These are phyloP conservation scores for Coprinopsis sp. DNA, from an alignment of 768 basidiomycete genomes.

Conservation along the genomic window DNA sequence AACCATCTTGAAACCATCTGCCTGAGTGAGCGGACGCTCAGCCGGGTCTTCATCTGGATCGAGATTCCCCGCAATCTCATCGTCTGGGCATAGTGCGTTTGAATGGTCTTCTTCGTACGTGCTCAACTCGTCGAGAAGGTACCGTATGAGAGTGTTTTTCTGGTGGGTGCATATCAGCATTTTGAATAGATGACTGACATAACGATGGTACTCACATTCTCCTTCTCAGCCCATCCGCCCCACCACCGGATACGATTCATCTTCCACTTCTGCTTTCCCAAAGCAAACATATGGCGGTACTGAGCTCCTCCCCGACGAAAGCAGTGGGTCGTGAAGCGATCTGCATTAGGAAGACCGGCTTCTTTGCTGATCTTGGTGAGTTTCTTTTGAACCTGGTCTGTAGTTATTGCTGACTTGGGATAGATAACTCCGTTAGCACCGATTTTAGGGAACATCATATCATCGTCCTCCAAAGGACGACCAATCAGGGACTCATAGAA, in stretches of 20 bases:
- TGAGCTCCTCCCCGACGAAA: conserved; percentile 31
- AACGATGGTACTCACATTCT: conserved; percentile 16
- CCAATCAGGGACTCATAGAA: conserved; percentile 14
- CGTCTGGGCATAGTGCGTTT: conserved; percentile 13
- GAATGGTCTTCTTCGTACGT: conserved; percentile 21
- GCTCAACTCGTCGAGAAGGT: conserved; percentile 25
- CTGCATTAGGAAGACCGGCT: conserved; percentile 14
- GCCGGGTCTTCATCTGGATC: neutral
- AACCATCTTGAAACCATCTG: no score
- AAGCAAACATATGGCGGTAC: conserved; percentile 32
- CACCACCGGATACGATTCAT: conserved; percentile 28
- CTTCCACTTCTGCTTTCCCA: conserved; percentile 23
- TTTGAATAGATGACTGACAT: neutral
- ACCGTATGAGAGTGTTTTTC: conserved; percentile 19
- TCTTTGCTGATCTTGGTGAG: conserved; percentile 19
- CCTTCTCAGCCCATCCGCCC: conserved; percentile 30
- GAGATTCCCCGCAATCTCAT: no score
- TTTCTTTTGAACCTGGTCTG: conserved; percentile 18
- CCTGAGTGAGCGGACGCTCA: neutral
- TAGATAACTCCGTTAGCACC: conserved; percentile 16
- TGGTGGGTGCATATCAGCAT: conserved; percentile 7
- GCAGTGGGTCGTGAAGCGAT: conserved; percentile 26
- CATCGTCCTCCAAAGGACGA: conserved; percentile 16
- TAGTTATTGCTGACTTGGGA: neutral
- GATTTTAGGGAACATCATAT: conserved; percentile 30